Evolutionary conservation across 495 filamentous ascomycete genomes (phyloP).

Genomic region (Sordaria brevicollis): DNA sequence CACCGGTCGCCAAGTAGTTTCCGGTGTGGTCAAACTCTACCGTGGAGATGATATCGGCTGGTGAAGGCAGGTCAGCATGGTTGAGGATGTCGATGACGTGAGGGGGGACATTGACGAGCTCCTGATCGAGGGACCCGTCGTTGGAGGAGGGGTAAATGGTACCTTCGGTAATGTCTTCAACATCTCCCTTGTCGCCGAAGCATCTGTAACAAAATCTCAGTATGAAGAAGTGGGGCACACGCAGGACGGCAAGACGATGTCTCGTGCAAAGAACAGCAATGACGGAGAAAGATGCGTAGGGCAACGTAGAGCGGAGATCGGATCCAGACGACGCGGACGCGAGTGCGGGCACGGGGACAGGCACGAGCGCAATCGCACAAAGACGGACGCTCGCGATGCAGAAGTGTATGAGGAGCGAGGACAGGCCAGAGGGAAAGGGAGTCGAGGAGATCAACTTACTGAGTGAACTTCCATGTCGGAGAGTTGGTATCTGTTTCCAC

Average conservation of each 20-base stretch:
- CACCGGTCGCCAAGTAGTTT: constrained; percentile 94
- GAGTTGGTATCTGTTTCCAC: constrained; percentile 88
- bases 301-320: not conserved
- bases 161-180: constrained; percentile 99
- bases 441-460: constrained; percentile 63
- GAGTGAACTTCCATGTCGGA: constrained; percentile 99
- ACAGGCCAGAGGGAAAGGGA: not conserved
- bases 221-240: constrained; percentile 5
- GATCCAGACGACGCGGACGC: not conserved
- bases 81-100: not conserved
- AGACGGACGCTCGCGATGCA: not conserved
- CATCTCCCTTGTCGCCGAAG: constrained; percentile 99
- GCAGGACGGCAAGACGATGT: not conserved
- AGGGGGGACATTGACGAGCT: not conserved
- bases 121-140: not conserved
- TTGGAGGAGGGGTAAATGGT: constrained; percentile 15
- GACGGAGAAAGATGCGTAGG: not conserved
- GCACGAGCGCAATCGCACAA: not conserved
- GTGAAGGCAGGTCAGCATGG: constrained; percentile 16
- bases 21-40: constrained; percentile 99
- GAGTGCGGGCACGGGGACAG: not conserved
- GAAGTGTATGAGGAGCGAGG: not conserved
- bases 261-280: not conserved
- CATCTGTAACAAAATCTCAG: constrained; percentile 49
- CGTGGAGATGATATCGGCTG: constrained; percentile 98